Percentiles rank a stretch among this genome's conserved stretches.
Evolutionary conservation across 495 filamentous ascomycete species (phyloP).

Genomic region (Aspergillus steynii): DNA sequence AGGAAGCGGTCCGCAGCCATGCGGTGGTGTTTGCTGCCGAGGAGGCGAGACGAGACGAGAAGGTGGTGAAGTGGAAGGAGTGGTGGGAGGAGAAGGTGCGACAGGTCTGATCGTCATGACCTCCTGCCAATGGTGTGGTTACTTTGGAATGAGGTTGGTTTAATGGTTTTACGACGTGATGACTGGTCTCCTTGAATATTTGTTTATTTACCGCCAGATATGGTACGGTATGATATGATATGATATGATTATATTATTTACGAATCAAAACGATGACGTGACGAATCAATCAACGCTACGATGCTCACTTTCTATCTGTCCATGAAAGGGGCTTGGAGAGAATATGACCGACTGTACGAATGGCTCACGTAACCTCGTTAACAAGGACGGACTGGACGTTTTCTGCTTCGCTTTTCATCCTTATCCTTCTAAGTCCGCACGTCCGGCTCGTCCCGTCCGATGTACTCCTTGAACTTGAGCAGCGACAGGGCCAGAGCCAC

Average conservation of each 20-base stretch:
- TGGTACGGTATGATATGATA: neutral
- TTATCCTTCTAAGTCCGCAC: slow-evolving; percentile 73
- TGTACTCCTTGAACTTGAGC: slow-evolving; percentile 84
- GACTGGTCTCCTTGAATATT: neutral
- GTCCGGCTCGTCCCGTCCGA: slow-evolving; percentile 89
- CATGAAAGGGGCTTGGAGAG: neutral
- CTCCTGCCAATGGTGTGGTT: no score
- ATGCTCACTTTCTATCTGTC: neutral
- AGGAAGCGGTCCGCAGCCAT: slow-evolving; percentile 85
- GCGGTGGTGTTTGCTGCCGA: slow-evolving; percentile 94
- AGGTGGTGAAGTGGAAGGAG: slow-evolving; percentile 70
- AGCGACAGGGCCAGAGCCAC: slow-evolving; percentile 79
- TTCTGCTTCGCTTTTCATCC: neutral
- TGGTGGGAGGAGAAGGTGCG: slow-evolving; percentile 70
- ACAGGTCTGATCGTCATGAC: neutral
- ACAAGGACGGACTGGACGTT: neutral
- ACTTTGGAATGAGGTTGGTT: slow-evolving; percentile 6
- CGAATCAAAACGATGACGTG: no score
- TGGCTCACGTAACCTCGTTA: neutral
- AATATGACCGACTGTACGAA: neutral
- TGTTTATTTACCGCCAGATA: no score
- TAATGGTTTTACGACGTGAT: neutral
- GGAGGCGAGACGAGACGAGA: slow-evolving; percentile 69
- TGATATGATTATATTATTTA: neutral
- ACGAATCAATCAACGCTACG: neutral